Conservation (phyloP, 75 land plant genomes). For the Isoetes taiwanensis region DNA sequence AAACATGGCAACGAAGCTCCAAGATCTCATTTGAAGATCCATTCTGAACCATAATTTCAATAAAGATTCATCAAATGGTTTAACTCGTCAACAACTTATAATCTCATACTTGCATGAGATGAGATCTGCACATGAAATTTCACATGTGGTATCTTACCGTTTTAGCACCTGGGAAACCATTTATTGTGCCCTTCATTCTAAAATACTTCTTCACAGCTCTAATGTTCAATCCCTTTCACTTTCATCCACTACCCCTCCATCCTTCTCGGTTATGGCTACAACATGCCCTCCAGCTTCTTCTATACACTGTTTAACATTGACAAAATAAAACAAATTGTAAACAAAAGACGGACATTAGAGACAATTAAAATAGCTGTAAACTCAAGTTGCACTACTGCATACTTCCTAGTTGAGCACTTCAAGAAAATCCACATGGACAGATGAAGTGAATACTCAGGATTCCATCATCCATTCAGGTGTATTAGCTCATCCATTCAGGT, state of each 20-base stretch:
- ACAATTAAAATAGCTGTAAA: too few species aligned
- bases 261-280: conserved; percentile 23
- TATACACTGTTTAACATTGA: conserved; percentile 16
- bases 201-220: conserved; percentile 17
- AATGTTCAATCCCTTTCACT: conserved; percentile 14
- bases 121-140: neutral
- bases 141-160: conserved; percentile 17
- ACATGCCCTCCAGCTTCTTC: conserved; percentile 24
- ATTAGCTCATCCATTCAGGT: too few species aligned
- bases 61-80: neutral
- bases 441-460: too few species aligned
- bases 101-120: neutral
- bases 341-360: too few species aligned
- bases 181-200: conserved; percentile 25
- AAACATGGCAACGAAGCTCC: conserved; percentile 28
- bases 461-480: too few species aligned
- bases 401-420: too few species aligned
- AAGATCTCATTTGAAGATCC: conserved; percentile 13
- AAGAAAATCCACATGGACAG: too few species aligned
- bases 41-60: conserved; percentile 12
- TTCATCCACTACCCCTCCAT: conserved; percentile 26
- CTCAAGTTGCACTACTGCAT: too few species aligned
- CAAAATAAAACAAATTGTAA: too few species aligned
- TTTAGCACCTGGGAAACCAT: conserved; percentile 24
- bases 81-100: neutral